phyloP scores from a whole-genome alignment of 2,329 filamentous ascomycete species.

The Xylaria sp. region DNA sequence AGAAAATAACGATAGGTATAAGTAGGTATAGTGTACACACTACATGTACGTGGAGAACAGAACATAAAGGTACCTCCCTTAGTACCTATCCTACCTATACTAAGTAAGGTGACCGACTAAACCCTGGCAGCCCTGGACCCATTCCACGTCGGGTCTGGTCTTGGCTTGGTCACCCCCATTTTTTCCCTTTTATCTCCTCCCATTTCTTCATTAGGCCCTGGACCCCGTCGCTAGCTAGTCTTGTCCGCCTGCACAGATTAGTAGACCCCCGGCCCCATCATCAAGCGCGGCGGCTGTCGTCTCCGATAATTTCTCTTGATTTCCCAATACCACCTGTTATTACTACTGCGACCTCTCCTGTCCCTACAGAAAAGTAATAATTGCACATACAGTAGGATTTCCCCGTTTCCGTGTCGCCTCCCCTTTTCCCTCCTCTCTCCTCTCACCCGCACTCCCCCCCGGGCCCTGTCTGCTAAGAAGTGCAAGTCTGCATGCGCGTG shows the following conservation, averaged over 20 bases:
- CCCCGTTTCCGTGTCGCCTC: slow-evolving; percentile 45
- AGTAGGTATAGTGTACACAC: neutral
- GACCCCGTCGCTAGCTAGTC: slow-evolving; percentile 22
- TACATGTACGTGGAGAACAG: neutral
- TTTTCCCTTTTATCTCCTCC: slow-evolving; percentile 29
- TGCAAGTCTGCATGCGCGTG: slow-evolving; percentile 40
- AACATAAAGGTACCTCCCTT: neutral
- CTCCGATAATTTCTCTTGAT: slow-evolving; percentile 50
- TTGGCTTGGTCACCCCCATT: slow-evolving; percentile 18
- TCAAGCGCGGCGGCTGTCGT: slow-evolving; percentile 39
- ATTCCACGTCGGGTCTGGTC: slow-evolving; percentile 20
- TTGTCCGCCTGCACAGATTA: slow-evolving; percentile 39
- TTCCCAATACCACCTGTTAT: slow-evolving; percentile 44
- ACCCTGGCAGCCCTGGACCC: slow-evolving; percentile 11
- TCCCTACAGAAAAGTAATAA: slow-evolving; percentile 33
- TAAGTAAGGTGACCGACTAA: neutral
- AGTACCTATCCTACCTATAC: neutral
- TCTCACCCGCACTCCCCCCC: slow-evolving; percentile 40
- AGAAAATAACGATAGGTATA: neutral
- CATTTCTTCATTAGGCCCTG: slow-evolving; percentile 29
- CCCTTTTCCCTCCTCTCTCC: slow-evolving; percentile 40
- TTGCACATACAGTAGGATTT: slow-evolving; percentile 40
- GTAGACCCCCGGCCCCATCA: slow-evolving; percentile 38
- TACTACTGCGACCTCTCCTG: slow-evolving; percentile 39
- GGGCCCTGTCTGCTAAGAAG: slow-evolving; percentile 37